Base-by-base conservation (phyloP, 495 filamentous ascomycete genomes). In the Talaromyces borbonicus region DNA sequence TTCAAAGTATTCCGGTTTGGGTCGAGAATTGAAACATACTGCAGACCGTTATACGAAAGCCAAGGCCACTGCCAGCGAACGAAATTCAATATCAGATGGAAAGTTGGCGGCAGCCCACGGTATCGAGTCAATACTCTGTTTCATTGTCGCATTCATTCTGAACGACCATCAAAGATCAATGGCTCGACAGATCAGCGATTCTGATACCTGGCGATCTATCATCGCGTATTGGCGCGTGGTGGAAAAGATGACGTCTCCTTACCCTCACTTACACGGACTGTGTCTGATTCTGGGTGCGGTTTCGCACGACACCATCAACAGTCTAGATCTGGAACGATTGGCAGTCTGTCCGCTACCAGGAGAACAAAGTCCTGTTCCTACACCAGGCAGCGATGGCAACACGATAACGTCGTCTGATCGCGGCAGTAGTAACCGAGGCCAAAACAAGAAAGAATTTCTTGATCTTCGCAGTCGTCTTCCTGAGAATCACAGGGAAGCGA, bases 11-110 rank as follows among this genome's bases (percentile, higher is more conserved):
- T 49, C 55, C 4, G 61, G 54, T 9, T 49, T 72, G 14, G 72
- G 68, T 5, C 67, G 68, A 35, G 67, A 74, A 42, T 46, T 74
- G 27, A 76, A 76, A 49, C 69, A 74, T 54, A 62, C 64, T 0
- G 65, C 67, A 7, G 69, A 74, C 32, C 60, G 58, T 23, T 59
- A 63, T 41, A 63, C 59, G 14, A 52, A 46, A 32, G 24, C 41
- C 20, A 49, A 31, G 26, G 38, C 47, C 12, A 18, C 36, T 19
- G 62, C 60, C 52, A 62, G 61, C 52, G 52, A 61, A 8, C 46
- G 50, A 12, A 52, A 55, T n/a, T 57, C 59, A 8, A 46, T 37
- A 5, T 31, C 45, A 5, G 64, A 69, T 43, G 63, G 65, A 36
- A 72, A 69, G 46, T 54, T 66, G 19, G 67, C 65, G 26, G 65